Conservation (phyloP, 768 basidiomycete species). For the Termitomyces titanicus region DNA sequence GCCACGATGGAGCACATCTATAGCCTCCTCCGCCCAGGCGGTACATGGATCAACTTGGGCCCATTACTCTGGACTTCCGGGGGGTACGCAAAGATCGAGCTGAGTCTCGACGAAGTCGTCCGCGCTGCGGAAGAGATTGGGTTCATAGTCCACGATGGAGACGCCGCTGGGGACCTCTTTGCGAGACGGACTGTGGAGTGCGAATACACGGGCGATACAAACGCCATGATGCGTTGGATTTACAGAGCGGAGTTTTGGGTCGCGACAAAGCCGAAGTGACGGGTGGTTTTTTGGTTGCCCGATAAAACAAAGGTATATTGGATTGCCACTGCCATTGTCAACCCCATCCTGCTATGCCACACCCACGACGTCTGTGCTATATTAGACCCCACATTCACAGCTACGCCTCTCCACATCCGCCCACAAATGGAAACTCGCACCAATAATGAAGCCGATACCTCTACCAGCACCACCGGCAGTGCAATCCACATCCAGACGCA, state of each 20-base stretch:
- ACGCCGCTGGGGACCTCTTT: conserved; percentile 3
- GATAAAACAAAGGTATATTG: not conserved
- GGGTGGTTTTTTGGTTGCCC: not conserved
- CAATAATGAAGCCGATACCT: not conserved
- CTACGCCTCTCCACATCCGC: not conserved
- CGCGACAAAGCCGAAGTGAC: conserved; percentile 35
- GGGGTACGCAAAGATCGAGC: conserved; percentile 49
- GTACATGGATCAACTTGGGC: conserved; percentile 70
- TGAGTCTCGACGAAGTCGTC: conserved; percentile 64
- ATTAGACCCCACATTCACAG: not conserved
- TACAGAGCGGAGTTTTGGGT: conserved; percentile 71
- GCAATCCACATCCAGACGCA: too few relatives aligned
- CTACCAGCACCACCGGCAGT: not conserved
- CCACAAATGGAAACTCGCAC: not conserved
- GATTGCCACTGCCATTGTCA: not conserved
- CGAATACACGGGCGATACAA: conserved; percentile 59
- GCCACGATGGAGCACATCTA: conserved; percentile 56
- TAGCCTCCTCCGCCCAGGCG: conserved; percentile 53
- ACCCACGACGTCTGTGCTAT: not conserved
- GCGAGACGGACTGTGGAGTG: conserved; percentile 47
- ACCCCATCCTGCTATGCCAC: too few relatives aligned
- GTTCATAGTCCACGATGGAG: conserved; percentile 37
- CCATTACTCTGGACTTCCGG: conserved; percentile 63
- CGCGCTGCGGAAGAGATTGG: conserved; percentile 49
- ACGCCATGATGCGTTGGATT: conserved; percentile 70